Percentiles rank a stretch among this genome's conserved stretches.
Evolutionary conservation across 176 grass and related monocot genomes (phyloP).

Genomic region (Oryza nivara): DNA sequence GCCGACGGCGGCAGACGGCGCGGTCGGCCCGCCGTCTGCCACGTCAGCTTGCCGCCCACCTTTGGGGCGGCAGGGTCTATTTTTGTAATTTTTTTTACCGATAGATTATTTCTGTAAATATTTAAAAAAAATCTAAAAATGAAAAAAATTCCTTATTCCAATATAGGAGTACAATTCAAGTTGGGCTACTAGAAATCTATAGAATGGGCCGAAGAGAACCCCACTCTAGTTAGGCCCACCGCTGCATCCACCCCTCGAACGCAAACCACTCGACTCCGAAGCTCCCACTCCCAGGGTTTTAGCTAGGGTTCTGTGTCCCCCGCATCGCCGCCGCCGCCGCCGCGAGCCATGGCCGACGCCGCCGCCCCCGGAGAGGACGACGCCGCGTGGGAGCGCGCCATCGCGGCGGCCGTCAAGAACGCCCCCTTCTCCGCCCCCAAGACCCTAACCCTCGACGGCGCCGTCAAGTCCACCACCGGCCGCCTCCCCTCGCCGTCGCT

Average conservation of each 20-base stretch:
- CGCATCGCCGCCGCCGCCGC: not conserved
- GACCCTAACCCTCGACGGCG: conserved; percentile 65
- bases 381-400: conserved; percentile 61
- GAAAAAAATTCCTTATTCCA: no score
- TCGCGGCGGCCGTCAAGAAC: conserved; percentile 42
- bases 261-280: not conserved
- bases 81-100: no score
- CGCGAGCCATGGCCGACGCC: conserved; percentile 29
- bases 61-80: no score
- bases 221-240: not conserved
- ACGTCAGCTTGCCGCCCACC: no score
- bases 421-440: conserved; percentile 35
- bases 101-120: no score
- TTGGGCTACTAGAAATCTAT: no score
- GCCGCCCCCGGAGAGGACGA: conserved; percentile 36
- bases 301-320: conserved; percentile 42
- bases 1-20: no score
- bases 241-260: not conserved
- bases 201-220: not conserved
- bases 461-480: conserved; percentile 58
- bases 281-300: conserved; percentile 41
- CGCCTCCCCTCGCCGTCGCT: conserved; percentile 57
- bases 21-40: no score
- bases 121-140: no score
- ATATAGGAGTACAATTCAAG: no score